Evolutionary conservation across 1,284 basidiomycete species (phyloP).

Genomic region (Melampsora larici-populina): DNA sequence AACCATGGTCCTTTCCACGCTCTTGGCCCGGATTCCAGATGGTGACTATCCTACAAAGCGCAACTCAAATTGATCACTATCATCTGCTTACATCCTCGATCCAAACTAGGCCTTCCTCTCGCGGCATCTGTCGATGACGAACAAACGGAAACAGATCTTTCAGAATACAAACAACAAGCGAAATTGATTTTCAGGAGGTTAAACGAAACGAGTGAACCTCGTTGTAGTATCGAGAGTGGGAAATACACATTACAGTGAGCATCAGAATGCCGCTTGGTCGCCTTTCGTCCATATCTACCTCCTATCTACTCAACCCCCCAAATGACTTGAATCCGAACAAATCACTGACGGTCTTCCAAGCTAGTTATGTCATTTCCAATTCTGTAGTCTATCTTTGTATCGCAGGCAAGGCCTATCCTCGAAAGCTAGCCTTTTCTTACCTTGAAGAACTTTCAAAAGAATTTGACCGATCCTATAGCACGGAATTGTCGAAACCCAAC

Average conservation of each 20-base stretch:
- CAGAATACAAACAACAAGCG: slow-evolving; percentile 85
- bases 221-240: slow-evolving; percentile 95
- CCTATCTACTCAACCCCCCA: neutral
- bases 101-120: slow-evolving; percentile 65
- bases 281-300: neutral
- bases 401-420: slow-evolving; percentile 91
- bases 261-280: neutral
- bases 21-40: slow-evolving; percentile 84
- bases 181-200: slow-evolving; percentile 94
- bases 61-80: neutral
- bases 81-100: neutral
- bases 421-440: slow-evolving; percentile 96
- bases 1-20: slow-evolving; percentile 82
- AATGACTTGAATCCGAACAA: too few relatives aligned
- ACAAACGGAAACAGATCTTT: slow-evolving; percentile 61
- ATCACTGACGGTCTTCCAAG: neutral
- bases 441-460: slow-evolving; percentile 96
- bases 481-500: slow-evolving; percentile 31
- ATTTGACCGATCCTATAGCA: slow-evolving; percentile 61
- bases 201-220: slow-evolving; percentile 85
- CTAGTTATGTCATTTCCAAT: slow-evolving; percentile 86
- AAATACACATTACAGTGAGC: slow-evolving; percentile 84
- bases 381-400: slow-evolving; percentile 95
- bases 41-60: slow-evolving; percentile 51
- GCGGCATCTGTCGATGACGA: slow-evolving; percentile 87